These are phyloP conservation scores for Lasiosphaeriaceae sp. DNA, from an alignment of 495 filamentous ascomycete genomes.

Conservation along the genomic window DNA sequence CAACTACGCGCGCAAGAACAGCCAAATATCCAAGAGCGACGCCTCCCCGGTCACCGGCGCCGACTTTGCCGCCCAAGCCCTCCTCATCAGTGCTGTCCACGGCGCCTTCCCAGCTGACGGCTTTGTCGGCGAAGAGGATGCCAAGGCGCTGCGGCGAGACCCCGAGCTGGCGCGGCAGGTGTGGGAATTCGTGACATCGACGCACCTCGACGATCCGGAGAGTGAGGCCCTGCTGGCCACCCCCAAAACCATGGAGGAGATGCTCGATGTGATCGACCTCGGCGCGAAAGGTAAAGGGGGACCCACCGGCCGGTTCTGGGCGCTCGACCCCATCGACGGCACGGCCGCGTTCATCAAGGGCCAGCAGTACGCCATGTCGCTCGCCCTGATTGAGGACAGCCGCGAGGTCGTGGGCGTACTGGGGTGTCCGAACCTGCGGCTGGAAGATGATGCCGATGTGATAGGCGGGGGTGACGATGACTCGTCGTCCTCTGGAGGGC, in stretches of 20 bases:
- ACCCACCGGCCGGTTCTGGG: constrained; percentile 46
- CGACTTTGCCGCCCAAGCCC: constrained; percentile 54
- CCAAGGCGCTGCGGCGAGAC: constrained; percentile 41
- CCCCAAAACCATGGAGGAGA: constrained; percentile 42
- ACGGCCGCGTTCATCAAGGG: constrained; percentile 54
- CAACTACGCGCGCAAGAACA: constrained; percentile 4
- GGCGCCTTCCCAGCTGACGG: constrained; percentile 45
- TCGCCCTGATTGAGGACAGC: constrained; percentile 51
- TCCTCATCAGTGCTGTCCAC: constrained; percentile 52
- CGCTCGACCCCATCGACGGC: constrained; percentile 60
- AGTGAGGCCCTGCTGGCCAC: constrained; percentile 37
- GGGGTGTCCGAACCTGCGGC: constrained; percentile 53
- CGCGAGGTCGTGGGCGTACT: constrained; percentile 51
- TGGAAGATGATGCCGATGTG: constrained; percentile 18
- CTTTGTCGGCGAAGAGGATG: constrained; percentile 54
- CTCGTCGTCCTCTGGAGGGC: not conserved
- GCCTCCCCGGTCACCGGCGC: constrained; percentile 52
- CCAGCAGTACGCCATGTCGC: constrained; percentile 56
- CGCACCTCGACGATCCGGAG: constrained; percentile 34
- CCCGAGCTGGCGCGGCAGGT: constrained; percentile 42
- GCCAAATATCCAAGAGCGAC: constrained; percentile 47
- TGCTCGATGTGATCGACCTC: constrained; percentile 53
- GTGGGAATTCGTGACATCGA: constrained; percentile 44
- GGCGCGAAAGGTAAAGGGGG: constrained; percentile 43
- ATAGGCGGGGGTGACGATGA: not conserved